These are phyloP conservation scores for Lepidium campestre DNA, from an alignment of 441 rosid genomes.

Conservation along the genomic window DNA sequence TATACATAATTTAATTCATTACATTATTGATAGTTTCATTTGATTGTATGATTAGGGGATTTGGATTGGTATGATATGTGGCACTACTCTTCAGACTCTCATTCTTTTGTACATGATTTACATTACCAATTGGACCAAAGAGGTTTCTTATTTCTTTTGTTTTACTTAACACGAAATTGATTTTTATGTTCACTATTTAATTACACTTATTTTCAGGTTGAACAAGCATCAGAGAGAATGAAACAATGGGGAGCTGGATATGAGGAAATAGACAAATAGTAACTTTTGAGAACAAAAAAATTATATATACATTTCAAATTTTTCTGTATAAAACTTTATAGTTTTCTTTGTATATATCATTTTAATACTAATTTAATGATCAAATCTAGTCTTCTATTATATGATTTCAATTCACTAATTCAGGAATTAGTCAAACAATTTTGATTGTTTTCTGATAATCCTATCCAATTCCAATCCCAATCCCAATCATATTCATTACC, in stretches of 20 bases:
- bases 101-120: constrained; percentile 49
- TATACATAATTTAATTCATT: too few species aligned
- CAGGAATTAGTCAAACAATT: background rate
- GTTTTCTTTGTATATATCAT: constrained; percentile 1
- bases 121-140: constrained; percentile 74
- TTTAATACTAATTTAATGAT: background rate
- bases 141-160: constrained; percentile 30
- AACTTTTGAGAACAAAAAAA: background rate
- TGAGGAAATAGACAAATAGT: constrained; percentile 16
- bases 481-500: constrained; percentile 15
- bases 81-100: constrained; percentile 70
- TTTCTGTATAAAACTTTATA: background rate
- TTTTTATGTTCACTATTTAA: background rate
- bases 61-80: constrained; percentile 86
- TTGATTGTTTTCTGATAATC: background rate
- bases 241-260: constrained; percentile 50
- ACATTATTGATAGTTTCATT: background rate
- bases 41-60: constrained; percentile 45
- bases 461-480: background rate
- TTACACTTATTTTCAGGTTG: constrained; percentile 39
- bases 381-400: background rate
- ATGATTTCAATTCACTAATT: background rate
- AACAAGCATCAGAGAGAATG: constrained; percentile 68
- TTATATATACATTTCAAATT: background rate
- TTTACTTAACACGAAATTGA: background rate